Percentiles rank a stretch among this genome's conserved stretches.
phyloP scores from a whole-genome alignment of 495 filamentous ascomycete species.

The Penicillium paxilli region DNA sequence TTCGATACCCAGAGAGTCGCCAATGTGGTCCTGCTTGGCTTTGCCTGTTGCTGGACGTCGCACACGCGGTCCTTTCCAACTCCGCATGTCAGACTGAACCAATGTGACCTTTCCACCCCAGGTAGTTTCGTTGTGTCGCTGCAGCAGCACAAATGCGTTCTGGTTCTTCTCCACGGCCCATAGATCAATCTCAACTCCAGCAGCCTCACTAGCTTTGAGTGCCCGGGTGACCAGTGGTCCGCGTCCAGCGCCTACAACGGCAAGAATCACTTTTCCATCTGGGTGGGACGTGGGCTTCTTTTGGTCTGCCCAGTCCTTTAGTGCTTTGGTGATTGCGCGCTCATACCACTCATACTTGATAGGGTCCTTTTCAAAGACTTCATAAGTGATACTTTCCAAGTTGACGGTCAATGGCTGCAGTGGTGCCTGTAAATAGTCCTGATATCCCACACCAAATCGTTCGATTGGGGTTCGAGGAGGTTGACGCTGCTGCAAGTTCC shows the following conservation, averaged over 20 bases:
- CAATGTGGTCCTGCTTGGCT: constrained; percentile 20
- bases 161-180: constrained; percentile 98
- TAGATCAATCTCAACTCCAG: constrained; percentile 74
- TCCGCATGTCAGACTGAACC: constrained; percentile 95
- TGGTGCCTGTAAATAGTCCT: constrained; percentile 94
- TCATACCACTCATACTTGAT: constrained; percentile 98
- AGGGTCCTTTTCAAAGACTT: constrained; percentile 97
- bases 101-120: constrained; percentile 79
- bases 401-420: constrained; percentile 95
- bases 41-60: constrained; percentile 13
- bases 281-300: constrained; percentile 70
- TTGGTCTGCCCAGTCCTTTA: constrained; percentile 74
- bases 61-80: constrained; percentile 73
- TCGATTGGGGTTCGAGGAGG: constrained; percentile 64
- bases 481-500: constrained; percentile 81
- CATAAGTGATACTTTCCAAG: constrained; percentile 94
- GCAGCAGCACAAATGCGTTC: constrained; percentile 90
- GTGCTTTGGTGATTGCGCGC: constrained; percentile 73
- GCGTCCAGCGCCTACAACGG: constrained; percentile 89
- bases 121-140: constrained; percentile 73
- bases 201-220: constrained; percentile 71
- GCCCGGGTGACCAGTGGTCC: constrained; percentile 89
- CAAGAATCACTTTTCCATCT: constrained; percentile 74
- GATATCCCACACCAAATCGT: constrained; percentile 73
- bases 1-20: constrained; percentile 36